These are phyloP conservation scores for Oropetium thomaeum DNA, from an alignment of 176 grass and related monocot genomes.

Conservation along the genomic window DNA sequence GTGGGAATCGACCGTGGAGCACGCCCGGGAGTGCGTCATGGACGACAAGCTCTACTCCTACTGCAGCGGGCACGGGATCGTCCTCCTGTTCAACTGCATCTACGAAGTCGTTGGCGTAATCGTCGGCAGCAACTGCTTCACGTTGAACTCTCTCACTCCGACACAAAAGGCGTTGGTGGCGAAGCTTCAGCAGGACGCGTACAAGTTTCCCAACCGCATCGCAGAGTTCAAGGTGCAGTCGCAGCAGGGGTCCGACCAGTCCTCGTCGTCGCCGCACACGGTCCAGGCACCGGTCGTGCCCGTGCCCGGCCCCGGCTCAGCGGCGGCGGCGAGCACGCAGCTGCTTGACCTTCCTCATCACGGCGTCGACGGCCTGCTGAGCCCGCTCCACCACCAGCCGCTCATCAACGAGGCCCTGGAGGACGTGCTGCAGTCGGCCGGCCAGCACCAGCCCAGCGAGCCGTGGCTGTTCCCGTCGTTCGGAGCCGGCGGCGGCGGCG, in stretches of 20 bases:
- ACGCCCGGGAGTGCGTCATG: slow-evolving; percentile 63
- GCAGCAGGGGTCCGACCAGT: slow-evolving; percentile 20
- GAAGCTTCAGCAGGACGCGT: slow-evolving; percentile 76
- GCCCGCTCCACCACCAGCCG: not conserved
- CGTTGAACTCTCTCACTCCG: slow-evolving; percentile 40
- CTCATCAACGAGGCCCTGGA: slow-evolving; percentile 40
- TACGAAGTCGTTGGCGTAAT: slow-evolving; percentile 54
- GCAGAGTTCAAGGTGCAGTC: slow-evolving; percentile 55
- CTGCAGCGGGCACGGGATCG: slow-evolving; percentile 47
- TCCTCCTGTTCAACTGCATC: slow-evolving; percentile 66
- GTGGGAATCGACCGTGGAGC: slow-evolving; percentile 73
- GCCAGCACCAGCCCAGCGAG: slow-evolving; percentile 23
- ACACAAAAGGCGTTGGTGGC: slow-evolving; percentile 53
- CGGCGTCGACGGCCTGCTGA: slow-evolving; percentile 26
- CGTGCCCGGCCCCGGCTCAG: not conserved
- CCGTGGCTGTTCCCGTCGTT: slow-evolving; percentile 40
- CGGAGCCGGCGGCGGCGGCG: slow-evolving; percentile 20
- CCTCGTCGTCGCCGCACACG: not conserved
- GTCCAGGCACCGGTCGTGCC: not conserved
- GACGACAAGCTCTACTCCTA: slow-evolving; percentile 72
- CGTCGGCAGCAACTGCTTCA: slow-evolving; percentile 50
- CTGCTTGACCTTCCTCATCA: slow-evolving; percentile 20
- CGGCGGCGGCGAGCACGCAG: slow-evolving; percentile 25
- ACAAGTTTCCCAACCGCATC: slow-evolving; percentile 54
- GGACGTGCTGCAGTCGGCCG: slow-evolving; percentile 42